Conservation (phyloP, 768 basidiomycete genomes). For the Lentinula detonsa region DNA sequence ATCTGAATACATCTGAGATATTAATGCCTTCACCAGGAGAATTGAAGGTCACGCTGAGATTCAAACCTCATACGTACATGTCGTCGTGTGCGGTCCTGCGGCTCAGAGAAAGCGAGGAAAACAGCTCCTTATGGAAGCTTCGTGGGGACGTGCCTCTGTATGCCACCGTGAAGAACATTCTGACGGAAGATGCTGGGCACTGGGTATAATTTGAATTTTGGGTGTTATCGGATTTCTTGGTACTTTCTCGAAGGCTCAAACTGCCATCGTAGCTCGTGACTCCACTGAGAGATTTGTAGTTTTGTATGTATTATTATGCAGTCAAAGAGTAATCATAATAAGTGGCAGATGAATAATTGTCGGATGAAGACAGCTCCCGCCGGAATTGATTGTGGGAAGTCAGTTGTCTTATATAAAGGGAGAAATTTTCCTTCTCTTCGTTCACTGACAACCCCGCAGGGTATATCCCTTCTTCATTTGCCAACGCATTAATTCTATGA, state of each 20-base stretch:
- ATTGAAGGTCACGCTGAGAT: slow-evolving; percentile 49
- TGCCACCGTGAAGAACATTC: slow-evolving; percentile 34
- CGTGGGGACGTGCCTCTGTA: slow-evolving; percentile 47
- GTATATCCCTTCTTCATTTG: slow-evolving; percentile 17
- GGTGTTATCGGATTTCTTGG: background rate
- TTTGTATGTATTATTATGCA: no score
- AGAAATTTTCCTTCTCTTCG: slow-evolving; percentile 1
- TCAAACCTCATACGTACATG: slow-evolving; percentile 11
- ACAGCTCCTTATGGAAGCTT: slow-evolving; percentile 67
- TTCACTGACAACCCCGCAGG: slow-evolving; percentile 9
- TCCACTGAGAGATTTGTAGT: no score
- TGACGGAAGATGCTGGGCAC: slow-evolving; percentile 17
- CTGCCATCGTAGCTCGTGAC: no score
- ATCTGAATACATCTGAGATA: background rate
- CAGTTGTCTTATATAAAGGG: slow-evolving; percentile 1
- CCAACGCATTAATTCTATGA: slow-evolving; percentile 34
- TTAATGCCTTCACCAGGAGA: slow-evolving; percentile 42
- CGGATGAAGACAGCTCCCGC: background rate
- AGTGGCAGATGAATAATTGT: background rate
- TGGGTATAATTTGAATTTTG: background rate
- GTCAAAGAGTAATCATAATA: no score
- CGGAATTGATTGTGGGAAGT: slow-evolving; percentile 9
- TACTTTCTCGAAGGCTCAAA: background rate
- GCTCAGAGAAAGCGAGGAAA: slow-evolving; percentile 59
- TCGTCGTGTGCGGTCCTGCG: slow-evolving; percentile 36